Evolutionary conservation across 257 asterid species (phyloP).

Genomic region (Perilla frutescens): DNA sequence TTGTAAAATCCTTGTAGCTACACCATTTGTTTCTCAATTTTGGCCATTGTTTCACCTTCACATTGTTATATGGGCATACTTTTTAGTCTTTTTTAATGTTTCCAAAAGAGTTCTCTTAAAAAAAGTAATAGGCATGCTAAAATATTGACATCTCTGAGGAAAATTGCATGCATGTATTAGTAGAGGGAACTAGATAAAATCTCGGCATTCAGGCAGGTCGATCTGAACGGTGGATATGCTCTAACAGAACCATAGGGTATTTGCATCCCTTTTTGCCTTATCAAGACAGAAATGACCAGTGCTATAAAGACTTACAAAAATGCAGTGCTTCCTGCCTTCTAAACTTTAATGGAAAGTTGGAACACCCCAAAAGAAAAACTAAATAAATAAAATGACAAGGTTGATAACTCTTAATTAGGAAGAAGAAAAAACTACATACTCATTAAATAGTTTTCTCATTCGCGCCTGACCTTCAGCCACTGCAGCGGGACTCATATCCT

Average conservation of each 20-base stretch:
- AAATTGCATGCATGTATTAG: slow-evolving; percentile 1
- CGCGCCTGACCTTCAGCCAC: slow-evolving; percentile 75
- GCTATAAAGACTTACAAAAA: not conserved
- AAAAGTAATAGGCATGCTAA: slow-evolving; percentile 3
- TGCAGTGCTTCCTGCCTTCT: slow-evolving; percentile 1
- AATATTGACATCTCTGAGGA: not conserved
- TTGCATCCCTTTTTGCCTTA: not conserved
- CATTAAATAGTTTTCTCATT: slow-evolving; percentile 63
- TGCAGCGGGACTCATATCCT: slow-evolving; percentile 82
- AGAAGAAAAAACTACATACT: slow-evolving; percentile 56
- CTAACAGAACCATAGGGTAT: not conserved
- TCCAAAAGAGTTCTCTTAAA: not conserved
- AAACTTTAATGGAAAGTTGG: slow-evolving; percentile 8
- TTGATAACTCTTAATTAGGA: slow-evolving; percentile 25
- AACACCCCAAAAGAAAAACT: not conserved
- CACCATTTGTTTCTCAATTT: not conserved
- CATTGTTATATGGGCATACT: not conserved
- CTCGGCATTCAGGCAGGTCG: not conserved
- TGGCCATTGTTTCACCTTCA: not conserved
- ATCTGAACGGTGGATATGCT: slow-evolving; percentile 1
- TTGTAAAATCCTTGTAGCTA: not conserved
- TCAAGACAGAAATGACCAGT: not conserved
- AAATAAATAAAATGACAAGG: not conserved
- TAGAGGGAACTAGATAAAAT: not conserved
- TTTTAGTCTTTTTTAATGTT: not conserved